Evolutionary conservation across 2,329 filamentous ascomycete species (phyloP), one percentile per base, ranked within the genome.

Genomic region (Dactylellina cionopaga): DNA sequence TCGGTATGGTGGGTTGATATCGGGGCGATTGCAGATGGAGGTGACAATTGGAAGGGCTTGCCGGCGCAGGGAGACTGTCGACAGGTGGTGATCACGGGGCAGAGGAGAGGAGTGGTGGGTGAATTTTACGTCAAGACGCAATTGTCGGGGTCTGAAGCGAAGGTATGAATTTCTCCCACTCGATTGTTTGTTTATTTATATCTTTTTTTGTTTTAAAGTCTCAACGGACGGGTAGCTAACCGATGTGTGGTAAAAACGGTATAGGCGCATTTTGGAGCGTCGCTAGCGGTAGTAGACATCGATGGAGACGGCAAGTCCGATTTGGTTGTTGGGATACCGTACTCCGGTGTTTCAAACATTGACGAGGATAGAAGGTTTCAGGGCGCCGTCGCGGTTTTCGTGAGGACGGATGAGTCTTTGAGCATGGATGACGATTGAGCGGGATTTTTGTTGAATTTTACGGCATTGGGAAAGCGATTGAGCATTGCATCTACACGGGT

Each of bases 1-100:
- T 74, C 52, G 5, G 71, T 76, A 37, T 77, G 76, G 76, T 76
- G 73, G 74, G 55, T 75, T 44, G 74, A 76, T 75, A 58, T 77
- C n/a, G 71, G 68, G 13, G 65, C 39, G 3, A 44, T 75, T 27
- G 41, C 73, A 11, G 49, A 47, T 15, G 39, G 46, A 52, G 54
- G 41, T 10, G 58, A n/a, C 13, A n/a, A 55, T 29, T 49, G 44
- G 27, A 51, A 49, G 43, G 15, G 13, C 22, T 15, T 4, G 47
- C 22, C 22, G 22, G 17, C 7, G 47, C 19, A 52, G 27, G 37
- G 31, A 43, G 29, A 47, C n/a, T n/a, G n/a, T n/a, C n/a, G n/a
- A n/a, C n/a, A n/a, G n/a, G n/a, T n/a, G n/a, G n/a, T n/a, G 5
- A 27, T 65, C 11, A 58, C 44, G 24, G 27, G 31, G 29, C 17